These are phyloP conservation scores for Fusarium staphyleae DNA, from an alignment of 2,329 filamentous ascomycete species.

Conservation along the genomic window DNA sequence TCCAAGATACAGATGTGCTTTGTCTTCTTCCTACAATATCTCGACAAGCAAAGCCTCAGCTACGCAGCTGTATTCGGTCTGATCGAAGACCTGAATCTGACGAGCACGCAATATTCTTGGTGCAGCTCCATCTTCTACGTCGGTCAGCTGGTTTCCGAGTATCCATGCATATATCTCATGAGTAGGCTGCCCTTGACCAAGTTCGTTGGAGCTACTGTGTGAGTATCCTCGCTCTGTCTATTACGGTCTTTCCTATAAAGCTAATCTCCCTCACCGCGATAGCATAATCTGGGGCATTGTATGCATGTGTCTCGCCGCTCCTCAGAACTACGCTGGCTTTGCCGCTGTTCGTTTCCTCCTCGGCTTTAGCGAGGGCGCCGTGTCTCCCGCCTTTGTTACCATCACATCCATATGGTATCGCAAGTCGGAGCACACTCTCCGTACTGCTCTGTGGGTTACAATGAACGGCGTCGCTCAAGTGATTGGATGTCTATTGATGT, in stretches of 20 bases:
- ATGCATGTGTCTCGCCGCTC: constrained; percentile 54
- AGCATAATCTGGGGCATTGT: constrained; percentile 53
- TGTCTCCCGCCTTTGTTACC: constrained; percentile 17
- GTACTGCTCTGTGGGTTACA: constrained; percentile 21
- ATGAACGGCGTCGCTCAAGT: constrained; percentile 21
- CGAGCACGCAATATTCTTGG: constrained; percentile 57
- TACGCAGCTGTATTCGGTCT: constrained; percentile 58
- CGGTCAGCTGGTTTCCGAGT: constrained; percentile 55
- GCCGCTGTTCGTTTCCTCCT: constrained; percentile 51
- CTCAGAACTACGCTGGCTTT: constrained; percentile 50
- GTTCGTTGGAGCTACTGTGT: constrained; percentile 58
- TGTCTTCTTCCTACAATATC: constrained; percentile 53
- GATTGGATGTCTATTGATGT: constrained; percentile 19
- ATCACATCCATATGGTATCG: constrained; percentile 24
- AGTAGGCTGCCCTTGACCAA: constrained; percentile 56
- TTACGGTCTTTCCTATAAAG: no score
- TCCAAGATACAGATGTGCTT: constrained; percentile 44
- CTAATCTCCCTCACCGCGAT: neutral
- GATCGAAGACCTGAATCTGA: constrained; percentile 54
- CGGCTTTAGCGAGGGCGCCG: constrained; percentile 44
- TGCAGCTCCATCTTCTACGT: constrained; percentile 55
- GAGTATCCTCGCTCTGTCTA: constrained; percentile 16
- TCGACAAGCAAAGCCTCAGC: constrained; percentile 58
- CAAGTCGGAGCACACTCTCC: constrained; percentile 15
- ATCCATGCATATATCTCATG: constrained; percentile 60